phyloP scores from a whole-genome alignment of 2,329 filamentous ascomycete species.

The Aspergillus latus region DNA sequence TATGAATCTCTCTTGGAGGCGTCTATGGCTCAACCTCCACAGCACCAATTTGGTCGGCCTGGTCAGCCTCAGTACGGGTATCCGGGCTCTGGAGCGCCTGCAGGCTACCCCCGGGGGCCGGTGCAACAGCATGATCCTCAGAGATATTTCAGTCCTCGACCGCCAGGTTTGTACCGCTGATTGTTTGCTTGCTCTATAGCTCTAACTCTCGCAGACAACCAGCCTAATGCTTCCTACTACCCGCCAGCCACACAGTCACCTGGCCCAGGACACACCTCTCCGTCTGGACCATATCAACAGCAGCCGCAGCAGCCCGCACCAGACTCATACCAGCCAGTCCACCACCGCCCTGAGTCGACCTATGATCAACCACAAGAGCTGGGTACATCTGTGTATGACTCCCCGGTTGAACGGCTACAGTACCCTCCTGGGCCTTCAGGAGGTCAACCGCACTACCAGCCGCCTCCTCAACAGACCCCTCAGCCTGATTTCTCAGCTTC shows the following conservation, averaged over 20 bases:
- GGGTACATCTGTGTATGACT: slow-evolving; percentile 74
- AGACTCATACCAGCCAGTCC: slow-evolving; percentile 43
- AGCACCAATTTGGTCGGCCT: slow-evolving; percentile 70
- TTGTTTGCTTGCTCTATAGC: background rate
- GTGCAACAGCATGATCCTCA: slow-evolving; percentile 59
- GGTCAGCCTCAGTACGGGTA: slow-evolving; percentile 39
- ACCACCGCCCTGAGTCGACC: slow-evolving; percentile 64
- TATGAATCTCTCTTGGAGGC: slow-evolving; percentile 95
- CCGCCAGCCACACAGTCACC: slow-evolving; percentile 43
- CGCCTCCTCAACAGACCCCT: slow-evolving; percentile 30
- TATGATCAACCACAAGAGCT: slow-evolving; percentile 75
- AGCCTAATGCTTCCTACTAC: slow-evolving; percentile 61
- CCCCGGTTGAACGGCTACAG: slow-evolving; percentile 57
- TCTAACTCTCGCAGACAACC: slow-evolving; percentile 29
- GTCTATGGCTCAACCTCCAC: slow-evolving; percentile 92
- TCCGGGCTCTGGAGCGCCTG: slow-evolving; percentile 29
- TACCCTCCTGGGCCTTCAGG: slow-evolving; percentile 32
- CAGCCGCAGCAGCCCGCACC: slow-evolving; percentile 53
- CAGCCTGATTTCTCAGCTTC: slow-evolving; percentile 44
- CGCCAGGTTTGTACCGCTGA: slow-evolving; percentile 35
- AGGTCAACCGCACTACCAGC: slow-evolving; percentile 33
- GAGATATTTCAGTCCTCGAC: slow-evolving; percentile 65
- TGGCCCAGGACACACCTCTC: slow-evolving; percentile 39
- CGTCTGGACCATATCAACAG: slow-evolving; percentile 33
- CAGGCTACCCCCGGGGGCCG: slow-evolving; percentile 37